Conservation (phyloP, 352 stramenopile species). For the Stramenopiles sp. region DNA sequence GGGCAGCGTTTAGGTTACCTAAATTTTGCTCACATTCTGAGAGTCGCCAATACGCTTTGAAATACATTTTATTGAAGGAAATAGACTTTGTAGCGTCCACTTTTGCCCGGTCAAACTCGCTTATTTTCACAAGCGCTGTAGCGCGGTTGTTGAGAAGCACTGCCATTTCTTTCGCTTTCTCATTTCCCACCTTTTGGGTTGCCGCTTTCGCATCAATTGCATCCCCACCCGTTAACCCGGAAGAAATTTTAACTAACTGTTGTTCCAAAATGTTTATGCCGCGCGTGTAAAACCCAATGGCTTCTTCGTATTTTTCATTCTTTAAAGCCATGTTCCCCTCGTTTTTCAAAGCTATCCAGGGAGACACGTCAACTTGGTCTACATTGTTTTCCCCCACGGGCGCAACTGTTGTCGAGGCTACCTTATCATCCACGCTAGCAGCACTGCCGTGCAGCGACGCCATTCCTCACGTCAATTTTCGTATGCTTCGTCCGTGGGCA, state of each 20-base stretch:
- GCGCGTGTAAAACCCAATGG: not conserved
- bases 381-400: too few relatives aligned
- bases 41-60: not conserved
- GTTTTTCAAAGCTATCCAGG: too few relatives aligned
- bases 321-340: not conserved
- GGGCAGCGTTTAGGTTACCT: not conserved
- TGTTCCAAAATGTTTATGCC: not conserved
- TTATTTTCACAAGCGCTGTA: not conserved
- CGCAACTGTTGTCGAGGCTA: not conserved
- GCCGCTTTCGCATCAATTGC: too few relatives aligned
- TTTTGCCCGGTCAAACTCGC: not conserved
- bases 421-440: not conserved
- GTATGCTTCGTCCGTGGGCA: not conserved
- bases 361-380: too few relatives aligned
- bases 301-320: not conserved
- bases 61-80: not conserved
- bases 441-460: not conserved
- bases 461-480: not conserved
- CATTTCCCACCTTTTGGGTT: not conserved
- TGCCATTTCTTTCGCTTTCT: not conserved
- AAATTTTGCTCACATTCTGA: slow-evolving; percentile 3
- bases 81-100: not conserved
- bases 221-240: too few relatives aligned
- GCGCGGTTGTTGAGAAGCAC: not conserved
- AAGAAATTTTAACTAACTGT: not conserved